Evolutionary conservation across 805 yeast species (phyloP), one percentile per base, ranked within the genome.

Genomic region (Saccharomycopsis sp.): DNA sequence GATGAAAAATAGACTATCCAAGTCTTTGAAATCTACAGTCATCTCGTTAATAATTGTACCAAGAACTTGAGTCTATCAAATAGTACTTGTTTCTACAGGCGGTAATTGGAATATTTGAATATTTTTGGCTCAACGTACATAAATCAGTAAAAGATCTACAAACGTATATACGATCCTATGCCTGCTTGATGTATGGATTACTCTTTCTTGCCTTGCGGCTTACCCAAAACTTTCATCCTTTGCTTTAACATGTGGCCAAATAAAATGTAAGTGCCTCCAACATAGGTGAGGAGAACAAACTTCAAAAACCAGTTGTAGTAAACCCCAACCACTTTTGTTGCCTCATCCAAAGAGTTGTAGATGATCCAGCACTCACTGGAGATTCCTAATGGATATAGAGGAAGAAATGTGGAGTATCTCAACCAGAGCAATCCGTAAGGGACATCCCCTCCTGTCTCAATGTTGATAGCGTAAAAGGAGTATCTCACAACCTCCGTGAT

Each of bases 371-470:
- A 76, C 70, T 94, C 99, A 61, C 92, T 83, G 1, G 87, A 80
- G n/a, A 91, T 97, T 2, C 99, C 99, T 20, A 87, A 71, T 18
- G 99, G 99, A 67, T 94, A 94, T 63, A 94, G 75, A 1, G 89
- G 81, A 63, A 81, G 79, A 71, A 94, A 94, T 24, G 89, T 73
- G 62, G 88, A 87, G 77, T 94, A 94, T 67, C 99, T 81, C 62
- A 90, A 73, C 78, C 85, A 80, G 18, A 84, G 79, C 63, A 92
- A 75, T 67, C 74, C 68, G 44, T 67, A 65, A 2, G 94, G 87
- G 15, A 87, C 84, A 1, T 73, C 66, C 1, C 78, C 81, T 7
- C 74, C 73, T 29, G 77, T 74, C 24, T 70, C 68, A 61, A 87
- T 71, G 64, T 83, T 83, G 56, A 85, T 77, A 5, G 95, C 91